Conservation (phyloP, 495 filamentous ascomycete species). For the Penicillium robsamsonii region DNA sequence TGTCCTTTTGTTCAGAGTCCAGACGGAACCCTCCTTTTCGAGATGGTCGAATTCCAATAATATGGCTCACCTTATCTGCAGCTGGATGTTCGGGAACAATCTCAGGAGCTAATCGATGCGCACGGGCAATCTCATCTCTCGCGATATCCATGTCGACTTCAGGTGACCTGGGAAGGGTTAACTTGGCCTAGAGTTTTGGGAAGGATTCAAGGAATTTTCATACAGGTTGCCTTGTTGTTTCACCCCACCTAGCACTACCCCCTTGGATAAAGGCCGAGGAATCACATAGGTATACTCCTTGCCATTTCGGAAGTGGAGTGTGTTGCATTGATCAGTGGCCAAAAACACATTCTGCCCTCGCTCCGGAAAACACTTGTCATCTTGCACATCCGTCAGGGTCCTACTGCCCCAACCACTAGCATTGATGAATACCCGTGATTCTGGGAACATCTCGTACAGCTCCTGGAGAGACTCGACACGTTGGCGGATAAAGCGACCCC, state of each 20-base stretch:
- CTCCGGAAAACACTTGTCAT: conserved; percentile 42
- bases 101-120: conserved; percentile 40
- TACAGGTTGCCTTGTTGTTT: conserved; percentile 44
- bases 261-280: conserved; percentile 42
- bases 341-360: conserved; percentile 46
- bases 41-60: conserved; percentile 44
- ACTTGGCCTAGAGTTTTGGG: background rate
- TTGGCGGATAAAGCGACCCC: conserved; percentile 39
- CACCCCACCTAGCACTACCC: conserved; percentile 47
- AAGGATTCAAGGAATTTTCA: conserved; percentile 1
- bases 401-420: conserved; percentile 44
- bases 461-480: conserved; percentile 40
- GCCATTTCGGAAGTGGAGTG: conserved; percentile 44
- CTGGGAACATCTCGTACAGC: conserved; percentile 39
- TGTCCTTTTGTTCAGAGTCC: conserved; percentile 31
- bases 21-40: conserved; percentile 41
- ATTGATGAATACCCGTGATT: conserved; percentile 44
- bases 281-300: conserved; percentile 52
- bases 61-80: conserved; percentile 32
- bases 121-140: conserved; percentile 42
- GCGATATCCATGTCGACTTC: conserved; percentile 41
- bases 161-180: conserved; percentile 26
- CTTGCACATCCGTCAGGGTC: conserved; percentile 36
- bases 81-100: conserved; percentile 38
- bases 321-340: conserved; percentile 31